A percentile compares a stretch with the other conserved stretches of the same genome.
These are phyloP conservation scores for Pythium sukuiense DNA, from an alignment of 352 stramenopile genomes.

Conservation along the genomic window DNA sequence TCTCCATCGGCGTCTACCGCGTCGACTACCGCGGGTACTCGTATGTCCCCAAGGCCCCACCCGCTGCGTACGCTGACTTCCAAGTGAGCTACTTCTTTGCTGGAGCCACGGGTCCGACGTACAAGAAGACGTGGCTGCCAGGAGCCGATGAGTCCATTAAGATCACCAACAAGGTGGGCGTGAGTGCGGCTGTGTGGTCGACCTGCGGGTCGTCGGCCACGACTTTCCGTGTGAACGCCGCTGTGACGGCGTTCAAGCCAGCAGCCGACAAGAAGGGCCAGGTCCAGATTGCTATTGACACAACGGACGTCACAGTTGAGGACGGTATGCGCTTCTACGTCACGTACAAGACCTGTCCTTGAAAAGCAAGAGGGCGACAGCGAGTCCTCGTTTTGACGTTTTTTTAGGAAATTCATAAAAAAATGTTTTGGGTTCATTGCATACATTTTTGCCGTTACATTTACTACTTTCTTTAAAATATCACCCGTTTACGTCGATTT, in stretches of 20 bases:
- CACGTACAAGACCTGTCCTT: conserved; percentile 11
- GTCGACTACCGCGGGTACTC: conserved; percentile 37
- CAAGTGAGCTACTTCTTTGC: conserved; percentile 34
- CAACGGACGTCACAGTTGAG: conserved; percentile 30
- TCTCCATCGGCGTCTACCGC: conserved; percentile 36
- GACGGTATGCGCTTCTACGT: conserved; percentile 33
- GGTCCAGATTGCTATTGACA: conserved; percentile 34
- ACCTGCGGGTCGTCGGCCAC: conserved; percentile 23
- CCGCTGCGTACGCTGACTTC: conserved; percentile 26
- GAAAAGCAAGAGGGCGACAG: background rate
- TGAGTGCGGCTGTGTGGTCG: conserved; percentile 32
- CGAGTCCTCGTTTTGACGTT: background rate
- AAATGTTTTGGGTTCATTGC: background rate
- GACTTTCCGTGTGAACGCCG: conserved; percentile 36
- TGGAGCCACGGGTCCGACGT: conserved; percentile 19
- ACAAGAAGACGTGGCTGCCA: conserved; percentile 18
- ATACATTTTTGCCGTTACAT: conserved; percentile 1
- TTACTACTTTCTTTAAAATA: background rate
- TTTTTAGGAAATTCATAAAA: background rate
- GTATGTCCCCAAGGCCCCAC: conserved; percentile 25
- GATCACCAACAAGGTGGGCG: conserved; percentile 26
- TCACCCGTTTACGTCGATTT: background rate
- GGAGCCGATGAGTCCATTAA: conserved; percentile 22
- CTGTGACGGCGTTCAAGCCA: conserved; percentile 27
- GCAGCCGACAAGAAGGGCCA: conserved; percentile 15